Base-by-base conservation (phyloP, 2,329 filamentous ascomycete species). In the Fusarium falciforme region DNA sequence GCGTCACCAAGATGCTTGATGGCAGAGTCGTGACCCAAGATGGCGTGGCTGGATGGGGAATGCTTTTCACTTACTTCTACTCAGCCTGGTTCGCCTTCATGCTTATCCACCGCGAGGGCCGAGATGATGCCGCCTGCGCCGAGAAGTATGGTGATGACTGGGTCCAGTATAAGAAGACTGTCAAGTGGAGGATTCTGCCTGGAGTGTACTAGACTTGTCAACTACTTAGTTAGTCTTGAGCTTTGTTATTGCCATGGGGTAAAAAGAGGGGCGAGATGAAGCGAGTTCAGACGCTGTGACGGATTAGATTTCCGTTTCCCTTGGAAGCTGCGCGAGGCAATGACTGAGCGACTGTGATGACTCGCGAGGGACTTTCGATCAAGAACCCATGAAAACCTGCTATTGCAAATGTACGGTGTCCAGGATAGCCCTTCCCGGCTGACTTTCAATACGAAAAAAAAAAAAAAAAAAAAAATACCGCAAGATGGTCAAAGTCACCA, bases 21-120 rank as follows among this genome's bases (percentile, higher is more conserved):
- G 88, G 89, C 11, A 87, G 88, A 4, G 88, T 91, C 74, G 87
- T 94, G 1, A 86, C 93, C 6, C 91, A 90, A 31, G 92, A 90
- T n/a, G 90, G 91, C 17, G 91, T 93, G 16, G 89, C 89, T 66
- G 94, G 94, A 11, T 97, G 93, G 89, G 94, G 93, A 36, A 94
- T 95, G 84, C 84, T 95, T 27, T 90, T 97, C 76, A 97, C 95
- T 0, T 98, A 98, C 85, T 97, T 98, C 80, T 98, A 96, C 84
- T 88, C 97, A 68, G 79, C 96, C 6, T 98, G 97, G 85, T 98
- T 98, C 83, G 94, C 91, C 0, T 85, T 96, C 12, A 82, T 98
- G 73, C 87, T 98, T 16, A 86, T 98, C 63, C 95, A 98, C 80
- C 92, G 95, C 16, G 94, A 97, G 83, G 85, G 90, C 62, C 88